Evolutionary conservation across 345 rosid species (phyloP).

Genomic region (Cardamine occulta): DNA sequence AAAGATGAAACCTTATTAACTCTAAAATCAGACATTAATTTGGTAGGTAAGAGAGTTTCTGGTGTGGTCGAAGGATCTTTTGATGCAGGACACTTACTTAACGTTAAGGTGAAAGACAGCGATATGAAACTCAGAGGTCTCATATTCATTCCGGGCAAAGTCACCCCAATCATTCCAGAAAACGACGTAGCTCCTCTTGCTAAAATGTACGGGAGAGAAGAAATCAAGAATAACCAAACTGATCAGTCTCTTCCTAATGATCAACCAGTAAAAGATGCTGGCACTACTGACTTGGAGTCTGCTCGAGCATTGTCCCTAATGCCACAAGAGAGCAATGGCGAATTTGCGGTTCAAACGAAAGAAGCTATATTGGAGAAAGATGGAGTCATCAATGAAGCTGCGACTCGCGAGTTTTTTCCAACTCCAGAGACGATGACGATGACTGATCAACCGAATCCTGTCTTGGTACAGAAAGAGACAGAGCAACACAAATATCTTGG

Average conservation of each 20-base stretch:
- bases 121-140: slow-evolving; percentile 62
- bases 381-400: slow-evolving; percentile 29
- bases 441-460: slow-evolving; percentile 36
- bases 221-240: slow-evolving; percentile 46
- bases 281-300: slow-evolving; percentile 35
- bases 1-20: slow-evolving; percentile 44
- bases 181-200: slow-evolving; percentile 74
- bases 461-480: slow-evolving; percentile 33
- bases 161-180: slow-evolving; percentile 53
- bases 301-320: slow-evolving; percentile 32
- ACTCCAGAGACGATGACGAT: slow-evolving; percentile 20
- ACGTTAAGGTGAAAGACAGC: slow-evolving; percentile 57
- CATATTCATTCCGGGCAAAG: slow-evolving; percentile 54
- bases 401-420: slow-evolving; percentile 40
- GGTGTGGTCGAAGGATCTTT: slow-evolving; percentile 71
- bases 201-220: slow-evolving; percentile 56
- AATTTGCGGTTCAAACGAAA: slow-evolving; percentile 6
- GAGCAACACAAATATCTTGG: slow-evolving; percentile 18
- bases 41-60: slow-evolving; percentile 61
- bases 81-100: slow-evolving; percentile 70
- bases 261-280: slow-evolving; percentile 41
- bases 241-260: slow-evolving; percentile 25
- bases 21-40: slow-evolving; percentile 27
- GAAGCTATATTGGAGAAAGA: slow-evolving; percentile 5
- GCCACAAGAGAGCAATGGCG: slow-evolving; percentile 34